Percentiles rank a stretch among this genome's conserved stretches.
These are phyloP conservation scores for Fusarium oxysporum DNA, from an alignment of 2,329 filamentous ascomycete genomes.

Conservation along the genomic window DNA sequence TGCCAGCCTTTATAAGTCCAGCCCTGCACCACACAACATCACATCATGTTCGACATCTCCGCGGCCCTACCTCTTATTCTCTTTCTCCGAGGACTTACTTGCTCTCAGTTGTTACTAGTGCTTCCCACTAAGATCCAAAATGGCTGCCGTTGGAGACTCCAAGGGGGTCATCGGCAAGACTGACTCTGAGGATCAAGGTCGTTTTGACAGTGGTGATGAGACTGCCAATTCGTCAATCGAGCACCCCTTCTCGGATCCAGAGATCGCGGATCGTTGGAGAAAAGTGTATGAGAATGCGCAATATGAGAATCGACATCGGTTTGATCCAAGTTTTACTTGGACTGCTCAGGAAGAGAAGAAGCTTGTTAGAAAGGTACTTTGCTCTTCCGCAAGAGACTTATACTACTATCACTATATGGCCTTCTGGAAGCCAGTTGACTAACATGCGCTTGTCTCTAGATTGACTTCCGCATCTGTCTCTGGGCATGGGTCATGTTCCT, in stretches of 20 bases:
- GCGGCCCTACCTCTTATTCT: conserved; percentile 7
- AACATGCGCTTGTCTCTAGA: conserved; percentile 44
- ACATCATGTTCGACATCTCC: conserved; percentile 27
- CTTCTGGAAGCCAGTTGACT: neutral
- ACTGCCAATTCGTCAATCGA: conserved; percentile 42
- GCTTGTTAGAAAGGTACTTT: conserved; percentile 57
- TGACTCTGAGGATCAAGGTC: conserved; percentile 18
- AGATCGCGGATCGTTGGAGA: conserved; percentile 64
- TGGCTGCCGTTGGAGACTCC: conserved; percentile 24
- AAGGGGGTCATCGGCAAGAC: conserved; percentile 28
- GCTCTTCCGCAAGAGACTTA: neutral
- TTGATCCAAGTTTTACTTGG: conserved; percentile 60
- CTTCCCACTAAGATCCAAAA: conserved; percentile 1
- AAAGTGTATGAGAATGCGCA: conserved; percentile 64
- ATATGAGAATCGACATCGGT: conserved; percentile 72
- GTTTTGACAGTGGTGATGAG: conserved; percentile 39
- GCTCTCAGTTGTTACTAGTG: neutral
- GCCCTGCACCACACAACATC: conserved; percentile 19
- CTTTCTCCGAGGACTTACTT: conserved; percentile 18
- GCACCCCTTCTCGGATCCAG: conserved; percentile 63
- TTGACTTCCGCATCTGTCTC: conserved; percentile 58
- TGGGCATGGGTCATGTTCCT: conserved; percentile 62
- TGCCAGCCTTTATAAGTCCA: conserved; percentile 39
- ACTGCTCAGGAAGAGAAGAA: conserved; percentile 60
- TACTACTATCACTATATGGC: fast-evolving